Evolutionary conservation across 257 asterid species (phyloP).

Genomic region (Plantago ovata): DNA sequence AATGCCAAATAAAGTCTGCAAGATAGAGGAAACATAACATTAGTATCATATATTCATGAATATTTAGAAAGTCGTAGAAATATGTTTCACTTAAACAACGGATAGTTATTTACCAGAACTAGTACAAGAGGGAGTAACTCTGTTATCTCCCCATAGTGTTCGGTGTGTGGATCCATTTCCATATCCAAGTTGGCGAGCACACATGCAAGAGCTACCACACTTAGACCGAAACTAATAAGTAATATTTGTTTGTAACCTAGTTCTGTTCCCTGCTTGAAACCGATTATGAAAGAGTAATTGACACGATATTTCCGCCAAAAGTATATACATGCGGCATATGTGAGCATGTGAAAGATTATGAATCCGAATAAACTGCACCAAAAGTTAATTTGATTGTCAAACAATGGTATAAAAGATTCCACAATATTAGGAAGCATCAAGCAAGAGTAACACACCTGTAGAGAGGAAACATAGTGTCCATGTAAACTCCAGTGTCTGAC

Average conservation of each 20-base stretch:
- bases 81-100: no score
- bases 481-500: conserved; percentile 34
- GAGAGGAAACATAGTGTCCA: conserved; percentile 64
- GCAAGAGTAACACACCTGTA: conserved; percentile 32
- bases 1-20: neutral
- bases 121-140: conserved; percentile 56
- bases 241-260: conserved; percentile 43
- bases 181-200: conserved; percentile 50
- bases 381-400: neutral
- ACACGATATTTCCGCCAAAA: conserved; percentile 50
- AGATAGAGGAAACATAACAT: neutral
- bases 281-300: conserved; percentile 44
- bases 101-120: conserved; percentile 27
- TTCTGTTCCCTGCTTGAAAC: conserved; percentile 51
- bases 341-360: conserved; percentile 46
- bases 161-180: conserved; percentile 51
- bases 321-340: conserved; percentile 41
- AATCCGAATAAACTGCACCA: conserved; percentile 50
- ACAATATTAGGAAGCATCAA: neutral
- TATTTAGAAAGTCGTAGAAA: no score
- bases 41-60: neutral
- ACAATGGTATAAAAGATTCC: neutral
- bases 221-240: conserved; percentile 32
- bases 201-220: conserved; percentile 41
- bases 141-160: conserved; percentile 33